Conservation (phyloP, 805 yeast species). For the Metschnikowia santaceciliae region DNA sequence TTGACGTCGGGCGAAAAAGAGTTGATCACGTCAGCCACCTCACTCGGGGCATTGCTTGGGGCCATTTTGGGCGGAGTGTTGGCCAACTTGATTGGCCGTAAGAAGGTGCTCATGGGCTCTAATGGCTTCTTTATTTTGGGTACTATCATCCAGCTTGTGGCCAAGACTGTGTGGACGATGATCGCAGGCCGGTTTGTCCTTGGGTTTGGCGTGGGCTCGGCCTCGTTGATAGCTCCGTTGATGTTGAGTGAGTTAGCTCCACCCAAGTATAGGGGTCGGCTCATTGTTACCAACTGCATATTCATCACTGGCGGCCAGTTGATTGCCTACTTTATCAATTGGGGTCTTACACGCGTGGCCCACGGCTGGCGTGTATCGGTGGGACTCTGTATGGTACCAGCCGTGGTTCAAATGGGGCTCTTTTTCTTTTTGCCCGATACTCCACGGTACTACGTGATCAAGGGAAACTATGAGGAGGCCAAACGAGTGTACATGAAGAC, state of each 20-base stretch:
- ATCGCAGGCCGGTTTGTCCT: constrained; percentile 84
- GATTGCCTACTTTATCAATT: constrained; percentile 90
- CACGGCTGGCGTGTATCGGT: constrained; percentile 94
- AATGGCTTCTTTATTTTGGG: constrained; percentile 81
- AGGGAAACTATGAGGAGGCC: constrained; percentile 63
- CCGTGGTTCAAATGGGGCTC: constrained; percentile 68
- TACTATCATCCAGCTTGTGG: constrained; percentile 76
- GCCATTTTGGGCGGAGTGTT: constrained; percentile 73
- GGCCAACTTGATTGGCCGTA: constrained; percentile 85
- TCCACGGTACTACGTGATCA: constrained; percentile 82
- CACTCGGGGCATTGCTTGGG: constrained; percentile 85
- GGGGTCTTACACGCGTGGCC: constrained; percentile 66
- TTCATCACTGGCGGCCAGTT: constrained; percentile 95
- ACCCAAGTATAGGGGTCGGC: constrained; percentile 82
- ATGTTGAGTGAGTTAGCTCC: constrained; percentile 94
- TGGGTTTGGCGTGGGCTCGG: constrained; percentile 97
- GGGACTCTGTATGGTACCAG: constrained; percentile 86
- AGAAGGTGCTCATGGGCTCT: constrained; percentile 77
- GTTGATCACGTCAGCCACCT: constrained; percentile 89
- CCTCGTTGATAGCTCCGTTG: constrained; percentile 90
- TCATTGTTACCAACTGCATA: constrained; percentile 82
- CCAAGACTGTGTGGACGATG: constrained; percentile 86
- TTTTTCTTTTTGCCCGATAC: constrained; percentile 92
- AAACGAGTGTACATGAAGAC: constrained; percentile 58
- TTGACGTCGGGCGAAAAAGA: constrained; percentile 80